A percentile compares a stretch with the other conserved stretches of the same genome.
Evolutionary conservation across 2,329 filamentous ascomycete species (phyloP).

Genomic region (Arthrobotrys sphaeroides): DNA sequence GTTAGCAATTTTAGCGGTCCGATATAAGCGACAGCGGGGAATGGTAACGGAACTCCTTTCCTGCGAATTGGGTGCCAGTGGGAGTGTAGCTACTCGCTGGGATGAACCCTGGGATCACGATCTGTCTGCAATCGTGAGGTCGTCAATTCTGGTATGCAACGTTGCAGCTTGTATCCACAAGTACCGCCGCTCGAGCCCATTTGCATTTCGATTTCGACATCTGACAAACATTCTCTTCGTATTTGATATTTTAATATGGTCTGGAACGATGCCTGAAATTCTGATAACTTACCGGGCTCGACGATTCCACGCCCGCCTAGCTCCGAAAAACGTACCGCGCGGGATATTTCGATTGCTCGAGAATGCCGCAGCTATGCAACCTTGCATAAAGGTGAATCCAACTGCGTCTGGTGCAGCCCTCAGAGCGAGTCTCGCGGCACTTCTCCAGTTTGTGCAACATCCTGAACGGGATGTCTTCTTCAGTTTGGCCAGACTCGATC

Average conservation of each 20-base stretch:
- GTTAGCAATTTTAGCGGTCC: background rate
- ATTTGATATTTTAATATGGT: background rate
- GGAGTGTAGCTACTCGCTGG: background rate
- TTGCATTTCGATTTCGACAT: background rate
- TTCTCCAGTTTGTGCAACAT: background rate
- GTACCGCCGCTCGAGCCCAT: conserved; percentile 21
- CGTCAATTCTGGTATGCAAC: background rate
- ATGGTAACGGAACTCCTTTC: too few species aligned
- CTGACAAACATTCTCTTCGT: background rate
- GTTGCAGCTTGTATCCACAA: background rate
- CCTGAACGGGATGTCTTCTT: background rate
- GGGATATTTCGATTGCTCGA: background rate
- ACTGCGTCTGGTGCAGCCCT: conserved; percentile 28
- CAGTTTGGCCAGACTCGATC: background rate
- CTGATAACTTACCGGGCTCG: background rate
- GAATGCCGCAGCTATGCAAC: conserved; percentile 2
- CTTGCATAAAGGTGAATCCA: conserved; percentile 42
- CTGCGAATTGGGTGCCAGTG: background rate
- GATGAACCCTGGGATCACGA: background rate
- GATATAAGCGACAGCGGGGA: background rate
- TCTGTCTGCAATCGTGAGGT: background rate
- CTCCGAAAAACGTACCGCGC: background rate
- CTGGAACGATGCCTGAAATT: conserved; percentile 6
- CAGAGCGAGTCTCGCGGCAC: conserved; percentile 3
- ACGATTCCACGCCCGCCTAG: background rate